Base-by-base conservation (phyloP, 2,329 filamentous ascomycete species). In the Penicillium frequentans region DNA sequence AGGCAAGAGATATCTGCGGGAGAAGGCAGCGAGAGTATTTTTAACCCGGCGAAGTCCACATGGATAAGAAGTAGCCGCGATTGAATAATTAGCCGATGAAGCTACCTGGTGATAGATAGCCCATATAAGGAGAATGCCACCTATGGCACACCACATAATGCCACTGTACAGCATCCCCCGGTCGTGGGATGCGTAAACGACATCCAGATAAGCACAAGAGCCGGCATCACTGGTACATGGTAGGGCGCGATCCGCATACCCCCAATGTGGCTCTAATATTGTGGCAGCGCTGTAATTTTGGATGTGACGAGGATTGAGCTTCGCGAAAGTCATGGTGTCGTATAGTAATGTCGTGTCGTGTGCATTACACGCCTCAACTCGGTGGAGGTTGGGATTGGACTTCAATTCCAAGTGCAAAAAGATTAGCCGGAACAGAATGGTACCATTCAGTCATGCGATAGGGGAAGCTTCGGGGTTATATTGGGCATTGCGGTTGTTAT, bases 171-270 rank as follows among this genome's bases (percentile, higher is more conserved):
- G 70, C 78, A 86, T 83, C 3, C 79, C 79, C 3, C 79, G 56
- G 63, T 83, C 81, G 65, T 86, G 83, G 59, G 76, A 77, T 52
- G 73, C 73, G 62, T 86, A 86, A 13, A 85, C 81, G 4, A 74
- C 74, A 62, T 84, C 82, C 27, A 86, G 75, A 66, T 87, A 88
- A 35, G 72, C 78, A 67, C 85, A 88, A 5, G 82, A 82, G 1
- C 83, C 84, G 0, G 74, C 65, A 68, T 86, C 84, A 58, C 79
- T 86, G 24, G 77, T 81, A 68, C 85, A 87, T 24, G 84, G 85
- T 0, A 85, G 50, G 1, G 79, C 75, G 21, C 84, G 79, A 52
- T 76, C 74, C 2, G 76, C 73, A 65, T 86, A 87, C 0, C 82
- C 84, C 84, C 84, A 87, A 64, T 86, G 81, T 48, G 73, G 74